Percentiles rank a stretch among this genome's conserved stretches.
Conservation (phyloP, 2,329 filamentous ascomycete genomes). For the Hypoxylon sp. region DNA sequence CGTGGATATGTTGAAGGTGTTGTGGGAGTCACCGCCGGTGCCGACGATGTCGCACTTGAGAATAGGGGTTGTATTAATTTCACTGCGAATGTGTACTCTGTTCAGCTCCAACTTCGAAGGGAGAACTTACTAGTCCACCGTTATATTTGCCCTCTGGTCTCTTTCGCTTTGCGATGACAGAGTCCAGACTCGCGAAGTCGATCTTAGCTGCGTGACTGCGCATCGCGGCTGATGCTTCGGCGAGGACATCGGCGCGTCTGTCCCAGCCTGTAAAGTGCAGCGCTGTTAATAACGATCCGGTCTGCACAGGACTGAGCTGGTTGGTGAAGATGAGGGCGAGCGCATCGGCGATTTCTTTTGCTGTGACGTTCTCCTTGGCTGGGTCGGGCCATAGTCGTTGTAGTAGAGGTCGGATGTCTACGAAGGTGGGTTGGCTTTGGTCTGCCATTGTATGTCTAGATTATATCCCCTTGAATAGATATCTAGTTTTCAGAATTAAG, state of each 20-base stretch:
- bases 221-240: conserved; percentile 86
- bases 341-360: conserved; percentile 87
- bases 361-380: conserved; percentile 63
- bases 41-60: conserved; percentile 88
- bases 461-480: too few relatives aligned
- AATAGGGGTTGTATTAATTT: neutral
- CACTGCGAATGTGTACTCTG: conserved; percentile 1
- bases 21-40: conserved; percentile 94
- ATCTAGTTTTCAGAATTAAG: too few relatives aligned
- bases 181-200: conserved; percentile 68
- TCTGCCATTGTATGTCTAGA: conserved; percentile 33
- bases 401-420: conserved; percentile 76
- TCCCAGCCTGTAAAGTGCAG: conserved; percentile 92
- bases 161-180: conserved; percentile 67
- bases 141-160: conserved; percentile 76
- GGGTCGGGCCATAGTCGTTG: conserved; percentile 74
- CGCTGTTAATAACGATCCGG: conserved; percentile 85
- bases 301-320: conserved; percentile 86
- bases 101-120: neutral
- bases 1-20: conserved; percentile 98
- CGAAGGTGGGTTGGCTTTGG: conserved; percentile 38
- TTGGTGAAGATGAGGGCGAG: conserved; percentile 93
- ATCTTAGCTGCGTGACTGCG: conserved; percentile 78
- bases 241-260: conserved; percentile 83
- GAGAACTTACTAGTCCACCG: conserved; percentile 78